Percentiles rank a stretch among this genome's conserved stretches.
These are phyloP conservation scores for Calendula officinalis DNA, from an alignment of 129 eudicot species.

Conservation along the genomic window DNA sequence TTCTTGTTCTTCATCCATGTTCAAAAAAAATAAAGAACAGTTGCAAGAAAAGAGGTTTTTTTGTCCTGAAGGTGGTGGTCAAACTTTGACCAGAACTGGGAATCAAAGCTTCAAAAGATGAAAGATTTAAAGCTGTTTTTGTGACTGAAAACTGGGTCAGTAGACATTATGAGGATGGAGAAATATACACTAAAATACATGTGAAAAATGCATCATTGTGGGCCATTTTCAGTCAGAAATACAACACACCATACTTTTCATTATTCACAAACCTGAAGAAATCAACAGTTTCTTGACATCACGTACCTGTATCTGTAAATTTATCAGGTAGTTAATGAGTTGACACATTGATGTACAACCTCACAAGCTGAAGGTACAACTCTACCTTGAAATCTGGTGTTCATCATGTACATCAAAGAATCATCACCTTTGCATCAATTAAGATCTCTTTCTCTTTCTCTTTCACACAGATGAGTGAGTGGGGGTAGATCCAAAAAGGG, in stretches of 20 bases:
- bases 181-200: constrained; percentile 25
- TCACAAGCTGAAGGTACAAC: constrained; percentile 26
- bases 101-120: constrained; percentile 30
- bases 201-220: constrained; percentile 57
- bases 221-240: constrained; percentile 29
- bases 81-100: constrained; percentile 21
- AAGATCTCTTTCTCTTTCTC: constrained; percentile 31
- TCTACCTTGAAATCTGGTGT: constrained; percentile 10
- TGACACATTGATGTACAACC: constrained; percentile 22
- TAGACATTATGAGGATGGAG: constrained; percentile 33
- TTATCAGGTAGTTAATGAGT: constrained; percentile 10
- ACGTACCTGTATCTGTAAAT: constrained; percentile 16
- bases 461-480: constrained; percentile 31
- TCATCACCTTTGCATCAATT: constrained; percentile 30
- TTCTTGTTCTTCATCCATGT: constrained; percentile 50
- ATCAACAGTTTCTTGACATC: constrained; percentile 30
- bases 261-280: constrained; percentile 19
- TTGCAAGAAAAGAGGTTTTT: constrained; percentile 13
- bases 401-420: constrained; percentile 26
- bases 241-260: constrained; percentile 41
- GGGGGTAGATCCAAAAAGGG: constrained; percentile 59
- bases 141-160: constrained; percentile 25
- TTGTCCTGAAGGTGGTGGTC: constrained; percentile 6
- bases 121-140: constrained; percentile 16
- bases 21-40: constrained; percentile 19